Base-by-base conservation (phyloP, 805 yeast species). In the Candida michaelii region DNA sequence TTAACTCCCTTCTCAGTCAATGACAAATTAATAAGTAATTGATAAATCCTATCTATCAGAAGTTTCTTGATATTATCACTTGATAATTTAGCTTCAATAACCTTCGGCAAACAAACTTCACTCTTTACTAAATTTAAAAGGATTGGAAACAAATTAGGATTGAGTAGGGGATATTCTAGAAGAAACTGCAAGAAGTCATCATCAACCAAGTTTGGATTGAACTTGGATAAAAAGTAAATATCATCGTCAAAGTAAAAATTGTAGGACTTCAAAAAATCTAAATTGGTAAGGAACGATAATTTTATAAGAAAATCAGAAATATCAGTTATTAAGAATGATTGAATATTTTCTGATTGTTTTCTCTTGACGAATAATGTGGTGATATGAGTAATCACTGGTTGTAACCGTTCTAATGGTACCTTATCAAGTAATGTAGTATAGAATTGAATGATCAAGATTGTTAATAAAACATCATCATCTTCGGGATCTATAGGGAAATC, bases 361-460 rank as follows among this genome's bases (percentile, higher is more conserved):
- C 30, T 30, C 5, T 34, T n/a, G 16, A 24, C 25, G 16, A 45
- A 32, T 10, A 23, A 29, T 5, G 23, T 19, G 10, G 44, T 35
- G 8, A 36, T 30, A 3, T 18, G 13, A 2, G n/a, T 7, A 16
- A 34, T 34, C 9, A 43, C 40, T 2, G 32, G 30, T 7, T 24
- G 15, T 3, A 40, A 31, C 1, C 36, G 11, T n/a, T 8, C 17
- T 4, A n/a, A 32, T 14, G 42, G 29, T 16, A 29, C 15, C 16
- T 43, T 43, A 5, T 43, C 43, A 12, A 63, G 40, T 8, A 60
- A 36, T 19, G 52, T 54, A 17, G 39, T 46, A 41, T 61, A 63
- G 48, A 57, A 65, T 17, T 55, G 55, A 10, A 63, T 46, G 9
- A 56, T 40, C 27, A 60, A 44, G 7, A 58, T 48, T n/a, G 49